A percentile compares a stretch with the other conserved stretches of the same genome.
Evolutionary conservation across 108 stramenopile genomes (phyloP).

Genomic region (Poteriospumella lacustris): DNA sequence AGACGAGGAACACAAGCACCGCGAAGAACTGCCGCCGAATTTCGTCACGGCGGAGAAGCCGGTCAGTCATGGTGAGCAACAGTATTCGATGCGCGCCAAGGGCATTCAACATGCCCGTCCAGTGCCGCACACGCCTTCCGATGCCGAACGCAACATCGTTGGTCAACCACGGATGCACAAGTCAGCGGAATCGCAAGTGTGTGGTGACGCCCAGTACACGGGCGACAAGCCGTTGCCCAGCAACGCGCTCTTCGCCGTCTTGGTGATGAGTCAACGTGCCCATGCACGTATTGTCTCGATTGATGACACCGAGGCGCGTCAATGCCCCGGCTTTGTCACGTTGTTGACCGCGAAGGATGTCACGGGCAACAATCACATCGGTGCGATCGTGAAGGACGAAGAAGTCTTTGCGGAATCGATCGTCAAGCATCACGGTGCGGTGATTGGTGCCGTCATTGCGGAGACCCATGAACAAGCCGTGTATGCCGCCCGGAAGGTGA

Average conservation of each 20-base stretch:
- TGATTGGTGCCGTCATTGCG: conserved; percentile 72
- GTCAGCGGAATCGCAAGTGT: conserved; percentile 75
- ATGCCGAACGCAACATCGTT: conserved; percentile 42
- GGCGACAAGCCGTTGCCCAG: conserved; percentile 79
- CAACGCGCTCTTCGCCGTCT: conserved; percentile 67
- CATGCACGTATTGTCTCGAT: conserved; percentile 63
- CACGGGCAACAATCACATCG: conserved; percentile 68
- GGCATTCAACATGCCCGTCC: conserved; percentile 40
- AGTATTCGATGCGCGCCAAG: conserved; percentile 61
- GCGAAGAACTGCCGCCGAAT: background rate
- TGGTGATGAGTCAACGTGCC: conserved; percentile 66
- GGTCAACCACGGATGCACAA: conserved; percentile 70
- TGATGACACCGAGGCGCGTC: conserved; percentile 58
- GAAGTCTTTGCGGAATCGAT: conserved; percentile 47
- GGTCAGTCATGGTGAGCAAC: conserved; percentile 65
- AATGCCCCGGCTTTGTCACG: conserved; percentile 69
- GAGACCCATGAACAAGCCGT: conserved; percentile 67
- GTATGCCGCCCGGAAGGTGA: conserved; percentile 65
- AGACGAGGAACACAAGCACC: background rate
- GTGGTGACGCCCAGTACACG: conserved; percentile 79
- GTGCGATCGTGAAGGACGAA: conserved; percentile 76
- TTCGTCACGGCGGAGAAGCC: conserved; percentile 76
- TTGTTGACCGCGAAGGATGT: conserved; percentile 68
- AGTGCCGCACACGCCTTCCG: conserved; percentile 33
- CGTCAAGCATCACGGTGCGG: conserved; percentile 64